phyloP scores from a whole-genome alignment of 1,284 basidiomycete genomes.

The Entoloma clypeatum region DNA sequence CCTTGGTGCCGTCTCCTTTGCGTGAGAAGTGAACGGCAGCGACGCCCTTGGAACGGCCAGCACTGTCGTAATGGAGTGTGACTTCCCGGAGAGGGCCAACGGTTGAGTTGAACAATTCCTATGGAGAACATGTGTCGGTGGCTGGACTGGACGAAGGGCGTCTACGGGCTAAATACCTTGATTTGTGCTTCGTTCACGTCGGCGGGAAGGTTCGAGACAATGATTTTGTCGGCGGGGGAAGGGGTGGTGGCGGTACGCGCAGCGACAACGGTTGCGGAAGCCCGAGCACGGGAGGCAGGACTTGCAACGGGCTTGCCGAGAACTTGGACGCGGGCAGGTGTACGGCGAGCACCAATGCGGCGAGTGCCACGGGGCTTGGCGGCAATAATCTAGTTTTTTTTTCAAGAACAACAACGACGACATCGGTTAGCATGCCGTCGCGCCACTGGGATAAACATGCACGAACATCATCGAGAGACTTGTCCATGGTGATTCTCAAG shows the following conservation, averaged over 20 bases:
- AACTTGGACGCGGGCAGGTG: conserved; percentile 49
- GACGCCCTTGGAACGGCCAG: conserved; percentile 86
- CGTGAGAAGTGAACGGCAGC: conserved; percentile 86
- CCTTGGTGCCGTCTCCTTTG: conserved; percentile 88
- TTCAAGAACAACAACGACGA: conserved; percentile 7
- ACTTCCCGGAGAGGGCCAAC: conserved; percentile 86
- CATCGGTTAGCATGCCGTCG: conserved; percentile 17
- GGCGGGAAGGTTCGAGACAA: conserved; percentile 91
- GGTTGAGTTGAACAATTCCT: conserved; percentile 93
- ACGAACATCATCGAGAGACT: conserved; percentile 85
- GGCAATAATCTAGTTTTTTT: conserved; percentile 64
- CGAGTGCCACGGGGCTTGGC: conserved; percentile 52
- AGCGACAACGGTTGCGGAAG: conserved; percentile 42
- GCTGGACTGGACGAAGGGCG: background rate
- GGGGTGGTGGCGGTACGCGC: conserved; percentile 25
- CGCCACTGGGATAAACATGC: conserved; percentile 10
- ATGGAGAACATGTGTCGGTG: conserved; percentile 7
- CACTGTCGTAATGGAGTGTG: conserved; percentile 80
- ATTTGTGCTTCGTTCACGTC: conserved; percentile 95
- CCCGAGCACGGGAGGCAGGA: conserved; percentile 52
- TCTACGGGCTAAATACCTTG: conserved; percentile 71
- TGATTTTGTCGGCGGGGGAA: conserved; percentile 81
- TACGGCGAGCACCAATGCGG: conserved; percentile 43
- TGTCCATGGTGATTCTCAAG: conserved; percentile 56
- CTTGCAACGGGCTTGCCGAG: conserved; percentile 49